A percentile compares a stretch with the other conserved stretches of the same genome.
Conservation (phyloP, 2,329 filamentous ascomycete genomes). For the Claviceps africana region DNA sequence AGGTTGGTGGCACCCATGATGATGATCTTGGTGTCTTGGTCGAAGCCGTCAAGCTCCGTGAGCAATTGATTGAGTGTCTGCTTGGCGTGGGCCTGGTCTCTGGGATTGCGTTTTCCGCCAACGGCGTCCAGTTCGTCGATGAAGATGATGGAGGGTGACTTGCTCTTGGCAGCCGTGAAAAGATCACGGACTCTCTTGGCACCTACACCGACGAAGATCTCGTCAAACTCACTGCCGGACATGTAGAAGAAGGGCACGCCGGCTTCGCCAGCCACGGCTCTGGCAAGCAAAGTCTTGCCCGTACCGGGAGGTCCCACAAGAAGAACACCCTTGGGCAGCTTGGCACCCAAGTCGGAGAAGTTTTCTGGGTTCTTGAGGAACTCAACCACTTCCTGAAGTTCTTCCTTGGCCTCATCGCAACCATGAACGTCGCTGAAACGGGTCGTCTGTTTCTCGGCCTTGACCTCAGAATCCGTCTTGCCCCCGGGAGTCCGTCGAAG, state of each 20-base stretch:
- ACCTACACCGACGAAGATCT: slow-evolving; percentile 94
- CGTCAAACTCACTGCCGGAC: slow-evolving; percentile 97
- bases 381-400: slow-evolving; percentile 91
- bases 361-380: slow-evolving; percentile 87
- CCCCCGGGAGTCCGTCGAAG: slow-evolving; percentile 62
- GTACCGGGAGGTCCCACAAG: slow-evolving; percentile 93
- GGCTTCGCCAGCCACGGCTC: slow-evolving; percentile 90
- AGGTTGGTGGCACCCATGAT: slow-evolving; percentile 96
- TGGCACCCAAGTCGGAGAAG: slow-evolving; percentile 87
- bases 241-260: slow-evolving; percentile 99
- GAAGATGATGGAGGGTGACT: slow-evolving; percentile 87
- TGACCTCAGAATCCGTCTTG: slow-evolving; percentile 66
- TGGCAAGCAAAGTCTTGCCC: slow-evolving; percentile 88
- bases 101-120: slow-evolving; percentile 80
- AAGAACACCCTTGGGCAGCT: slow-evolving; percentile 91
- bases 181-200: slow-evolving; percentile 91
- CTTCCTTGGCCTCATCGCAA: slow-evolving; percentile 95
- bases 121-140: slow-evolving; percentile 92
- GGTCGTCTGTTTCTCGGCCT: slow-evolving; percentile 82
- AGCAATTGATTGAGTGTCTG: slow-evolving; percentile 95
- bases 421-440: slow-evolving; percentile 91
- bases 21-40: slow-evolving; percentile 86
- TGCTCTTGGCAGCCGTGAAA: slow-evolving; percentile 68
- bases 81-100: slow-evolving; percentile 89
- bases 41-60: slow-evolving; percentile 93